Base-by-base conservation (phyloP, 805 yeast species). In the Ogataea trehaloabstinens region DNA sequence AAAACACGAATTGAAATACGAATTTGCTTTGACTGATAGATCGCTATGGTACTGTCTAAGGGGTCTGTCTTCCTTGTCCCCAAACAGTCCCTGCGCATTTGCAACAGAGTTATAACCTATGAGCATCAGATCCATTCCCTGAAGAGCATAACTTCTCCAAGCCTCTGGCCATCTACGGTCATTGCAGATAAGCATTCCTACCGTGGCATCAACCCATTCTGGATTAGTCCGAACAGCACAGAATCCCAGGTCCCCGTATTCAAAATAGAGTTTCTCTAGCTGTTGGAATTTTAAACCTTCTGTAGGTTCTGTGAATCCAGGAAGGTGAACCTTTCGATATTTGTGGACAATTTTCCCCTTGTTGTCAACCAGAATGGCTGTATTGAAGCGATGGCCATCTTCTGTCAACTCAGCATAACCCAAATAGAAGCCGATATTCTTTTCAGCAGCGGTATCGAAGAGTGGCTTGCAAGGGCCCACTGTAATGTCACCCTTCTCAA, bases 101-200 rank as follows among this genome's bases (percentile, higher is more conserved):
- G 64, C 53, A 25, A 67, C 57, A 24, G 69, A 63, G 42, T 64
- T 65, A 43, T 61, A 66, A 4, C 70, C 70, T 31, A 55, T 58
- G 20, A 65, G 31, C 44, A 64, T 58, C n/a, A 65, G 36, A 21
- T 65, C 70, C 64, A 64, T 60, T 6, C 69, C 70, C 50, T 66
- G 70, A 10, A 66, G 45, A 10, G 65, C 69, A 37, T 63, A 64
- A 25, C 46, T 39, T 50, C 70, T 60, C 70, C 70, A 65, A 12
- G 69, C 63, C 39, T 65, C 70, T 5, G 67, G 67, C 70, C 70
- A 66, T 49, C 69, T 63, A 46, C 70, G 55, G 42, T 66, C 70
- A 40, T 65, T 65, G 49, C 70, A 65, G 15, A 66, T 65, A 35
- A 65, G 46, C 61, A 60, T 59, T 31, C 70, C 69, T 18, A 60